phyloP scores from a whole-genome alignment of 768 basidiomycete genomes.

The Asterophora lycoperdoides region DNA sequence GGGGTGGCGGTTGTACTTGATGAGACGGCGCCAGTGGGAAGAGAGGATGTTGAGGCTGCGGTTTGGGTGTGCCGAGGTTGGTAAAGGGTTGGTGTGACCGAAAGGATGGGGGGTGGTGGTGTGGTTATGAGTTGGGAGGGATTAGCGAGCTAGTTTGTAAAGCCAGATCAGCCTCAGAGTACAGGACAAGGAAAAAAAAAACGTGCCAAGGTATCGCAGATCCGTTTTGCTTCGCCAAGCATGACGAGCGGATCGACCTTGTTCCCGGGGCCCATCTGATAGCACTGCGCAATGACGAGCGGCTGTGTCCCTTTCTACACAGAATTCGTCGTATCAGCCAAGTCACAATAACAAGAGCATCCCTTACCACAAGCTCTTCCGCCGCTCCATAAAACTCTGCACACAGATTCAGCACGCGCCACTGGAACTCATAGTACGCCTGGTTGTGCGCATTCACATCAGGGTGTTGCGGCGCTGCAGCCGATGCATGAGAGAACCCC shows the following conservation, averaged over 20 bases:
- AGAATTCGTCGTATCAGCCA: no score
- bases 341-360: no score
- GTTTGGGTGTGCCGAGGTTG: slow-evolving; percentile 25
- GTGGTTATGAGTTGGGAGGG: slow-evolving; percentile 64
- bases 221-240: slow-evolving; percentile 71
- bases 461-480: slow-evolving; percentile 32
- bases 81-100: slow-evolving; percentile 43
- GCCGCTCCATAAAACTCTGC: slow-evolving; percentile 84
- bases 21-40: slow-evolving; percentile 25
- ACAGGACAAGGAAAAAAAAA: background rate
- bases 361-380: slow-evolving; percentile 75
- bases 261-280: slow-evolving; percentile 63
- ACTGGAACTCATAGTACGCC: slow-evolving; percentile 82
- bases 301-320: slow-evolving; percentile 56
- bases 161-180: background rate
- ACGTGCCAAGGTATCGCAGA: slow-evolving; percentile 72
- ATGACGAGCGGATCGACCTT: slow-evolving; percentile 73
- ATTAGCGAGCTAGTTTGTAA: slow-evolving; percentile 55
- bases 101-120: slow-evolving; percentile 59
- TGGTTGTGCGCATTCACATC: slow-evolving; percentile 64
- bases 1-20: slow-evolving; percentile 27
- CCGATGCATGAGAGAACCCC: slow-evolving; percentile 39
- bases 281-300: slow-evolving; percentile 75
- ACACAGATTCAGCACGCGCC: slow-evolving; percentile 78
- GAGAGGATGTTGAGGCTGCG: slow-evolving; percentile 25